phyloP scores from a whole-genome alignment of 306 rosid species.

The Cucumis sativus region DNA sequence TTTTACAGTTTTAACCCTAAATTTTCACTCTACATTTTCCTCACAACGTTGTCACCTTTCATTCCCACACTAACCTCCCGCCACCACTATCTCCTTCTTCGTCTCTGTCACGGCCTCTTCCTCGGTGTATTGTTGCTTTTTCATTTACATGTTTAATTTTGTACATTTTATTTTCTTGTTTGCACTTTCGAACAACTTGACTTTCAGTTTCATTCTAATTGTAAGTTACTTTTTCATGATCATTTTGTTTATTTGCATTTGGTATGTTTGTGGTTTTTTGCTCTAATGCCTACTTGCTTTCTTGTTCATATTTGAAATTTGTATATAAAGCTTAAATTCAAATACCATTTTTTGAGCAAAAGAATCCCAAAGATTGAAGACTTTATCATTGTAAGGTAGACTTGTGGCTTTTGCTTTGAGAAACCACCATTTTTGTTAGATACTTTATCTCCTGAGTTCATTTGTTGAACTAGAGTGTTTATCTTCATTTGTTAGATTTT shows the following conservation, averaged over 20 bases:
- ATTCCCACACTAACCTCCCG: too few relatives aligned
- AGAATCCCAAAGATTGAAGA: slow-evolving; percentile 72
- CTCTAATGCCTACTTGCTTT: not conserved
- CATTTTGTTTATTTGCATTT: not conserved
- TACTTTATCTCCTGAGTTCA: too few relatives aligned
- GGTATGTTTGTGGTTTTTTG: not conserved
- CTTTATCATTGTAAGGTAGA: slow-evolving; percentile 50
- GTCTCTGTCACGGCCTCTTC: too few relatives aligned
- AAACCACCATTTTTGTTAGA: not conserved
- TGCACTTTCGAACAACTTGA: slow-evolving; percentile 43
- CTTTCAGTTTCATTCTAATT: slow-evolving; percentile 80
- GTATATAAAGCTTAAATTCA: slow-evolving; percentile 74
- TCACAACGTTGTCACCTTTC: too few relatives aligned
- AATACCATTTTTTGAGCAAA: slow-evolving; percentile 77
- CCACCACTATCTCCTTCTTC: too few relatives aligned
- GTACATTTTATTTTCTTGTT: not conserved
- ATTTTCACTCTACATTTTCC: too few relatives aligned
- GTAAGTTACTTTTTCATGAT: slow-evolving; percentile 26
- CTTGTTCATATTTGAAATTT: not conserved
- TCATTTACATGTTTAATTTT: not conserved
- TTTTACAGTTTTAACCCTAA: too few relatives aligned
- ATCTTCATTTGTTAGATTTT: too few relatives aligned
- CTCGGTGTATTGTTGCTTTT: not conserved
- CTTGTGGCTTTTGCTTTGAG: not conserved
- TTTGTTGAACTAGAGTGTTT: too few relatives aligned